phyloP scores from a whole-genome alignment of 805 yeast genomes.

The Komagataella kurtzmanii region DNA sequence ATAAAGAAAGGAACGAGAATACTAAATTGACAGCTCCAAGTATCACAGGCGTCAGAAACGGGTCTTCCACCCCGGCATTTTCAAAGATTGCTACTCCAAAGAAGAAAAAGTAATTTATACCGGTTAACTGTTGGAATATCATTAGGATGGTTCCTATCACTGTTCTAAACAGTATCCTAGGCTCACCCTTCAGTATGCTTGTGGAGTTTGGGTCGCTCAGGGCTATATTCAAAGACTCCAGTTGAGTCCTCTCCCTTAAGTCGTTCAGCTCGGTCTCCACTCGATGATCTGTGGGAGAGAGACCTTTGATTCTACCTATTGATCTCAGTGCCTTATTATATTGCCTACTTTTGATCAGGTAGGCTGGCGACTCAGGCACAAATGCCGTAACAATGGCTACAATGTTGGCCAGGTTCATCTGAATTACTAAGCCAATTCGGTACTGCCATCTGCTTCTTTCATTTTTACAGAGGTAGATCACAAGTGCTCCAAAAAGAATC shows the following conservation, averaged over 20 bases:
- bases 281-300: neutral
- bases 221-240: neutral
- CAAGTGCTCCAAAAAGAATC: constrained; percentile 16
- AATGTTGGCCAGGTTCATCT: constrained; percentile 7
- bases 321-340: constrained; percentile 3
- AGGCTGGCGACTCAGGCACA: constrained; percentile 22
- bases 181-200: constrained; percentile 13
- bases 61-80: constrained; percentile 34
- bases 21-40: constrained; percentile 40
- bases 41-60: constrained; percentile 42
- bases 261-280: neutral
- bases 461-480: constrained; percentile 8
- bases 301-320: constrained; percentile 2
- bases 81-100: constrained; percentile 48
- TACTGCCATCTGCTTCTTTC: constrained; percentile 9
- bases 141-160: constrained; percentile 16
- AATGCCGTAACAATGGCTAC: constrained; percentile 10
- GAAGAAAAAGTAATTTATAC: constrained; percentile 57
- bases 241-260: neutral
- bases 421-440: constrained; percentile 10
- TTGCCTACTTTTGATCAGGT: constrained; percentile 7
- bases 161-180: constrained; percentile 14
- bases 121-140: constrained; percentile 37
- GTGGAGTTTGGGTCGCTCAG: neutral
- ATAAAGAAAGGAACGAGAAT: constrained; percentile 35